Base-by-base conservation (phyloP, 306 rosid genomes). In the Cicer yamashitae region DNA sequence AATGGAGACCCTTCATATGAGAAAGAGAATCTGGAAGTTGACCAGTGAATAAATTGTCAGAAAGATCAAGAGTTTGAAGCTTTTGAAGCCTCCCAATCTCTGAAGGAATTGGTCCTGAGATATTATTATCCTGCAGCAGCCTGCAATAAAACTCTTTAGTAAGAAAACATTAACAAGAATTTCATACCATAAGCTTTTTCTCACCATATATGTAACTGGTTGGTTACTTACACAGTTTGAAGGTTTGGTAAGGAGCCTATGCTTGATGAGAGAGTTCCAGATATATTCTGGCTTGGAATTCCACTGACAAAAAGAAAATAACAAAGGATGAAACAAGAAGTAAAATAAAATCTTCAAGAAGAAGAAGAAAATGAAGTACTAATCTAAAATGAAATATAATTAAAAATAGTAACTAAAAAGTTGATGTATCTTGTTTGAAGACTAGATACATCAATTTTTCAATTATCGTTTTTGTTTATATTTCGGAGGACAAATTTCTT, bases 21-120 rank as follows among this genome's bases (percentile, higher is more conserved):
- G 91, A 81, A 8, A 92, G 85, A 84, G 89, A 62, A 77, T 75
- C 79, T 52, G 99, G 98, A 75, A 96, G 87, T 67, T 89, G 84
- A 18, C 96, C 94, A 18, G 69, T 82, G 85, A 96, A 96, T 62
- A 12, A 74, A 79, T 96, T 96, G 81, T 78, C 85, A n/a, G 99
- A 92, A 81, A 96, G 97, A 84, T 92, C 96, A 45, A 96, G 89
- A 60, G 96, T 90, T 45, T 73, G 82, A 66, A 96, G 99, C 86
- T 79, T 87, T 48, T 86, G 89, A 54, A 96, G 89, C 85, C 74
- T 89, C 79, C 93, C 90, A 70, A 96, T 52, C 86, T 92, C 98
- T 71, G 77, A 34, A 7, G 99, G 98, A 44, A 96, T 90, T 72
- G 82, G 52, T 52, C 99, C 99, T 51, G 96, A 39, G 82, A 96